Base-by-base conservation (phyloP, 1,284 basidiomycete genomes). In the Xerocomus nothofagi region DNA sequence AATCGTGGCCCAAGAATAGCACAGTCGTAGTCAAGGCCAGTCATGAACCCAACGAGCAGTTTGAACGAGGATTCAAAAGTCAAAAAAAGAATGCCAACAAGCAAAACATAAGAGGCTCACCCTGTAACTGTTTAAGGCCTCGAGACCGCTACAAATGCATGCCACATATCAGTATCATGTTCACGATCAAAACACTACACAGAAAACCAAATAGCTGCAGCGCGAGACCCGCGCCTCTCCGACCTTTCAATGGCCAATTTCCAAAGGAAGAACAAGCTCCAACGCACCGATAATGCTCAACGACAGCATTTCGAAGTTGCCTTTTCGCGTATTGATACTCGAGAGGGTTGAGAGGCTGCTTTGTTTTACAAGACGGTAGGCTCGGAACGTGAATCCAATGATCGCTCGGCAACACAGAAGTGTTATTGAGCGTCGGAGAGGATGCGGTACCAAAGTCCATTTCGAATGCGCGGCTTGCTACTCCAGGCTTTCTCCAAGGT, bases 61-160 rank as follows among this genome's bases (percentile, higher is more conserved):
- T 53, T 30, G 27, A 37, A 18, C 5, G n/a, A 46, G 21, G 15
- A 24, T 26, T 37, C 3, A 11, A 38, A 11, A 32, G 15, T 24
- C 27, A 30, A 32, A n/a, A 15, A 11, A 32, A n/a, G 14, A 11
- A 24, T 12, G 26, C 41, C 24, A 53, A 36, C 23, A 27, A 18
- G 73, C 6, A 26, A 17, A 23, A 27, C 5, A 29, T 18, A 26
- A 26, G 24, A 44, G 8, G n/a, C 85, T 51, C 60, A 91, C 91
- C 31, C 91, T 78, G 68, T 92, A 95, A 63, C 94, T 93, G 57
- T 92, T 90, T 50, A 98, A 73, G 38, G 88, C 72, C 65, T 97
- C 92, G 18, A 91, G 69, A 6, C 78, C 84, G 6, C 86, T 86
- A 51, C 36, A 23, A 34, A 53, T 8, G 40, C 20, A 43, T 17